Percentiles rank a stretch among this genome's conserved stretches.
Evolutionary conservation across 495 filamentous ascomycete species (phyloP).

Genomic region (Geoglossum glabrum): DNA sequence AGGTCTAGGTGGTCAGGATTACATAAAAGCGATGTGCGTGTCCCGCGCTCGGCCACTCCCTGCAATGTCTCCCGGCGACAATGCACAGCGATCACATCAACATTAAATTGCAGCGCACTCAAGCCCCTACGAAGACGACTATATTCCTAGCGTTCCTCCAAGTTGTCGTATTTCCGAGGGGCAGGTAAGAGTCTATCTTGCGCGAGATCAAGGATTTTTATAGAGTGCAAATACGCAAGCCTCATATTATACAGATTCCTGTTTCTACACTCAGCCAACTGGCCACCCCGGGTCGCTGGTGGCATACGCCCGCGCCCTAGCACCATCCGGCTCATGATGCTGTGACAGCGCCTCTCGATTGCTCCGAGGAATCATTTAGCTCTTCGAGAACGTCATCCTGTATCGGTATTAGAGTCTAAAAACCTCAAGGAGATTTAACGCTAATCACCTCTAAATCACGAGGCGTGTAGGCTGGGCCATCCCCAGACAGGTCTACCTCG

Average conservation of each 20-base stretch:
- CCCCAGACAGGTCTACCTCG: conserved; percentile 5
- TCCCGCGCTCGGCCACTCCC: neutral
- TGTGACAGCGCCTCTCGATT: neutral
- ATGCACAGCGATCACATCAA: neutral
- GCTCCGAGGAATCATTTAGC: neutral
- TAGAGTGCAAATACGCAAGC: neutral
- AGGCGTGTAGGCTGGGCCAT: conserved; percentile 4
- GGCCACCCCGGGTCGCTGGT: neutral
- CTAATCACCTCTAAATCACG: conserved; percentile 3
- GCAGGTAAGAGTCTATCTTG: no score
- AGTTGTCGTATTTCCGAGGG: no score
- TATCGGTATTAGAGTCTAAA: neutral
- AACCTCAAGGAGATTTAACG: neutral
- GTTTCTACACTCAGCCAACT: neutral
- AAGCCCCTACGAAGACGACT: no score
- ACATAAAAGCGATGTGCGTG: neutral
- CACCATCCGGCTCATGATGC: neutral
- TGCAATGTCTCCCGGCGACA: neutral
- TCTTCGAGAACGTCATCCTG: neutral
- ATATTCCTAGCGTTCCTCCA: no score
- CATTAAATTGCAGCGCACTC: neutral
- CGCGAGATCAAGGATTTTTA: neutral
- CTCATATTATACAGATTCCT: neutral
- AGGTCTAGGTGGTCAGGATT: neutral
- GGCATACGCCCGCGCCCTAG: neutral